Evolutionary conservation across 2,329 filamentous ascomycete genomes (phyloP).

Genomic region (Claviceps maximensis): DNA sequence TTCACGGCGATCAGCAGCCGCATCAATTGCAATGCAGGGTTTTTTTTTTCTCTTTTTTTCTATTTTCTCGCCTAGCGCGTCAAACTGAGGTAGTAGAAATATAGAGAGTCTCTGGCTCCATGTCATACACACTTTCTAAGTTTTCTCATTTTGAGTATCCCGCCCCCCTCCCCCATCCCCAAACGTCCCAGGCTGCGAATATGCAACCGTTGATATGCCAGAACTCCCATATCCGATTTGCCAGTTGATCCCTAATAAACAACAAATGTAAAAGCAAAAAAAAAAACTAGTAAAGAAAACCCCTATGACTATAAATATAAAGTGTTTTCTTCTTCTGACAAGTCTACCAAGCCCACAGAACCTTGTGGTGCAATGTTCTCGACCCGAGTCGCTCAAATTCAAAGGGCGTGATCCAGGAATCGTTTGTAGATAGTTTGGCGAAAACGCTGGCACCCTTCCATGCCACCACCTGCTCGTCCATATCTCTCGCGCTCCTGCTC

Average conservation of each 20-base stretch:
- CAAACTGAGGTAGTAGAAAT: too few species aligned
- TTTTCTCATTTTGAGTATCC: not conserved
- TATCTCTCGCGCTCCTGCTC: slow-evolving; percentile 67
- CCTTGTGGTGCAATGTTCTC: slow-evolving; percentile 74
- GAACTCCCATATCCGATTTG: not conserved
- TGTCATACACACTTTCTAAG: not conserved
- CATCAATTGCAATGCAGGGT: too few species aligned
- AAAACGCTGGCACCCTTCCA: slow-evolving; percentile 99
- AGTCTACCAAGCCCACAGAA: slow-evolving; percentile 46
- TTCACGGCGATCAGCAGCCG: too few species aligned
- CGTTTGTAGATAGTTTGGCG: slow-evolving; percentile 81
- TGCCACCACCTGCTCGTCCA: slow-evolving; percentile 92
- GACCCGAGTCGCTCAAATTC: slow-evolving; percentile 82
- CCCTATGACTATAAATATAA: not conserved
- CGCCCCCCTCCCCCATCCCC: not conserved
- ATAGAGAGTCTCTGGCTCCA: not conserved
- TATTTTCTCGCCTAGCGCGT: too few species aligned
- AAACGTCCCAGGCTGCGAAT: not conserved
- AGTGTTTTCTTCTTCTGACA: not conserved
- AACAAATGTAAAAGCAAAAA: not conserved
- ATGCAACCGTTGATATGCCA: not conserved
- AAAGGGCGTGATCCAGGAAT: slow-evolving; percentile 79
- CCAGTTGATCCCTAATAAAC: not conserved
- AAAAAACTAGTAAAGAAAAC: not conserved
- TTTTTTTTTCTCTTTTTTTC: too few species aligned